phyloP scores from a whole-genome alignment of 305 asterid species.

The Fraxinus baroniana region DNA sequence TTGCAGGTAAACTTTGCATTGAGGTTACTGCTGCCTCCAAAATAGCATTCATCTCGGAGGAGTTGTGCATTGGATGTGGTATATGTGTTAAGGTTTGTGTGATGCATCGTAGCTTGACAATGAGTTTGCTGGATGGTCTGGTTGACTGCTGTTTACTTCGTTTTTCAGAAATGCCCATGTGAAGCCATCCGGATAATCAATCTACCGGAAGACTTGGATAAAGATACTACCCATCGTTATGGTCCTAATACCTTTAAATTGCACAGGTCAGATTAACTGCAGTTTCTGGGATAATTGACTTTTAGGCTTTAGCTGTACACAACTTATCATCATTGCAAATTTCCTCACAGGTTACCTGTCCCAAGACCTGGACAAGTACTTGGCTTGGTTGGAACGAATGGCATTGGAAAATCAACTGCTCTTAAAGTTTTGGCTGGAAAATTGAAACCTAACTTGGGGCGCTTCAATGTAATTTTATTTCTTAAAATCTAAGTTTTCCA shows the following conservation, averaged over 20 bases:
- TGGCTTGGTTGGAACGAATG: conserved; percentile 98
- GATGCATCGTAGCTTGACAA: background rate
- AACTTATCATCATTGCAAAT: conserved; percentile 6
- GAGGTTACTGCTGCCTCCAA: conserved; percentile 16
- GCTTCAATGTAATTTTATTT: conserved; percentile 55
- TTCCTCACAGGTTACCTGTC: conserved; percentile 69
- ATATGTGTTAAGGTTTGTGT: conserved; percentile 84
- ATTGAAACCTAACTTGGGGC: conserved; percentile 95
- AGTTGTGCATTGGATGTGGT: conserved; percentile 95
- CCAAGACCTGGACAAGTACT: conserved; percentile 99
- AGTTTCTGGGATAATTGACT: conserved; percentile 6
- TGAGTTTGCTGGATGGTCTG: conserved; percentile 10
- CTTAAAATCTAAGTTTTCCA: background rate
- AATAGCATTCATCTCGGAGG: conserved; percentile 56
- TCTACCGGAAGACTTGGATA: conserved; percentile 85
- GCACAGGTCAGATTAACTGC: conserved; percentile 63
- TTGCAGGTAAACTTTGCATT: conserved; percentile 77
- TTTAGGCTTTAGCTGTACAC: conserved; percentile 8
- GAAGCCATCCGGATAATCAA: conserved; percentile 95
- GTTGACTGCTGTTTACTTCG: background rate
- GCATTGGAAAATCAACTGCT: conserved; percentile 94
- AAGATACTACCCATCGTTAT: conserved; percentile 95
- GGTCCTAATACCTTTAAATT: conserved; percentile 93
- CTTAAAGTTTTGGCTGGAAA: conserved; percentile 94
- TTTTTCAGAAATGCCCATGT: conserved; percentile 61